Evolutionary conservation across 208 protist species (phyloP).

Genomic region (Crithidia expoeki): DNA sequence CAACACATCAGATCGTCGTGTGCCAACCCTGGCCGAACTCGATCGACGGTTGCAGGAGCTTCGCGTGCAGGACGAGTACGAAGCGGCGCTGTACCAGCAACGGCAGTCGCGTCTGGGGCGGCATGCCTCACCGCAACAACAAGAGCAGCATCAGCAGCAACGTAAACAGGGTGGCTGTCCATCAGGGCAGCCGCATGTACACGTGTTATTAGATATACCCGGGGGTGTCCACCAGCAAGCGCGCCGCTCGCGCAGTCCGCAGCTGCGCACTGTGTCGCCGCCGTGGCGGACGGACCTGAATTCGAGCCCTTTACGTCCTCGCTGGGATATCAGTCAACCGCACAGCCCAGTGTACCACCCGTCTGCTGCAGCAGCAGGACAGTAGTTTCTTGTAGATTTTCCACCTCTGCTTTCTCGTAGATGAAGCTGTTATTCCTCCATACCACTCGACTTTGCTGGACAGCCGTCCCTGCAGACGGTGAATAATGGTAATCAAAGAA

Average conservation of each 20-base stretch:
- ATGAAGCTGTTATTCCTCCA: too few relatives aligned
- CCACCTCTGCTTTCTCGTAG: conserved; percentile 3
- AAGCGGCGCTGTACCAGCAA: conserved; percentile 24
- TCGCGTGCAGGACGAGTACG: conserved; percentile 28
- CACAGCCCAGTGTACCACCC: conserved; percentile 37
- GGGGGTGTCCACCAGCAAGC: not conserved
- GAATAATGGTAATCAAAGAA: too few relatives aligned
- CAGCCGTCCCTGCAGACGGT: too few relatives aligned
- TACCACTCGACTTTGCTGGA: too few relatives aligned
- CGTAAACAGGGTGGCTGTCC: conserved; percentile 2
- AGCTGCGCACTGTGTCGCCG: conserved; percentile 46
- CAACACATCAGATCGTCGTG: conserved; percentile 15
- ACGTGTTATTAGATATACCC: conserved; percentile 19
- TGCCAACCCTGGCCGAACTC: conserved; percentile 61
- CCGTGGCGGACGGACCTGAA: conserved; percentile 82
- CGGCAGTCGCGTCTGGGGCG: conserved; percentile 12
- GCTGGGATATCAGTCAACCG: conserved; percentile 64
- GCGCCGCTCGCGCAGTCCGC: conserved; percentile 14
- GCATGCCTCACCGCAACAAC: not conserved
- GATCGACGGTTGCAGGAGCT: conserved; percentile 59
- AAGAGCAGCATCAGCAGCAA: conserved; percentile 16
- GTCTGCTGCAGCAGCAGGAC: conserved; percentile 2
- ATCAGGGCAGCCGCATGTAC: conserved; percentile 10
- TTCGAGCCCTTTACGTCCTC: conserved; percentile 44
- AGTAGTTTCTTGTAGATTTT: not conserved